A percentile compares a stretch with the other conserved stretches of the same genome.
Evolutionary conservation across 805 yeast genomes (phyloP).

Genomic region (Lachancea dasiensis): DNA sequence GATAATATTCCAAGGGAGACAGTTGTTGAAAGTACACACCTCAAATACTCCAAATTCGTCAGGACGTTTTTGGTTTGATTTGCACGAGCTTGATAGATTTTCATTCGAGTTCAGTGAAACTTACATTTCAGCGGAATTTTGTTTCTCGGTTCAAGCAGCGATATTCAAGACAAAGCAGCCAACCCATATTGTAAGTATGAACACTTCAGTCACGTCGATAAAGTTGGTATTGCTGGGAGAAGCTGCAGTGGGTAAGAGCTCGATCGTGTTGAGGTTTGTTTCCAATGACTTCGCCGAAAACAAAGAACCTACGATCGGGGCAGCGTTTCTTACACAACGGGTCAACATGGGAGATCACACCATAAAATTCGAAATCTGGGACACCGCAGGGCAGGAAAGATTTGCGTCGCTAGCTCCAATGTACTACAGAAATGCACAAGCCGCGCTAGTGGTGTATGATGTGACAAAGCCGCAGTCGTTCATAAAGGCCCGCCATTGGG

Average conservation of each 20-base stretch:
- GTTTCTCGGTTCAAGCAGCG: too few relatives aligned
- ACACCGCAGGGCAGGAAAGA: conserved; percentile 97
- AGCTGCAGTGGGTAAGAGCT: conserved; percentile 96
- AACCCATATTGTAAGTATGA: conserved; percentile 16
- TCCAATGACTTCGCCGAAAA: conserved; percentile 95
- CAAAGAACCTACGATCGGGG: conserved; percentile 97
- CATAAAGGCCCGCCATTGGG: conserved; percentile 97
- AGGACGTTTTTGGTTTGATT: too few relatives aligned
- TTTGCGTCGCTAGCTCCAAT: conserved; percentile 95
- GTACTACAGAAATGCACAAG: conserved; percentile 96
- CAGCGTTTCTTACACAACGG: conserved; percentile 92
- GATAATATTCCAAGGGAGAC: too few relatives aligned
- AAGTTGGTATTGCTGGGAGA: conserved; percentile 91
- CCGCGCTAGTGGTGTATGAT: conserved; percentile 93
- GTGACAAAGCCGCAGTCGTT: conserved; percentile 92
- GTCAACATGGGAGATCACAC: conserved; percentile 81
- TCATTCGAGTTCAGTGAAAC: too few relatives aligned
- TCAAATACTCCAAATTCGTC: too few relatives aligned
- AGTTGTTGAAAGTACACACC: too few relatives aligned
- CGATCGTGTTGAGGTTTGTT: conserved; percentile 86
- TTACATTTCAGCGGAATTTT: too few relatives aligned
- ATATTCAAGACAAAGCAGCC: too few relatives aligned
- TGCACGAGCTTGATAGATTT: too few relatives aligned
- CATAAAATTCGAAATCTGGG: conserved; percentile 92
- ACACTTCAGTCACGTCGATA: conserved; percentile 40